These are phyloP conservation scores for Yarrowia sp. DNA, from an alignment of 805 yeast species.

Conservation along the genomic window DNA sequence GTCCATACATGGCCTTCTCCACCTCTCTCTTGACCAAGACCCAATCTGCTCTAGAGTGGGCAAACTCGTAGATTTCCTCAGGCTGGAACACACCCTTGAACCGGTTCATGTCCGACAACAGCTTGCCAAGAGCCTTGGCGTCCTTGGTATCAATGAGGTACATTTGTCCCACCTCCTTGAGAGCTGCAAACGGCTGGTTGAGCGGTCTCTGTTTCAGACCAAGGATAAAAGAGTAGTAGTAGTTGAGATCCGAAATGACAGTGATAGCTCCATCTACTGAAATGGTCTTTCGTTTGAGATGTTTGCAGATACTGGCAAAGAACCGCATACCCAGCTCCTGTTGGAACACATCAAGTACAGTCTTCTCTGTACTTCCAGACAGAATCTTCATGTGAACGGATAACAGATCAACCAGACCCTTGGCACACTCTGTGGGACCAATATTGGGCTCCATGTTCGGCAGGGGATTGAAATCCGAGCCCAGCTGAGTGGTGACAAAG, in stretches of 20 bases:
- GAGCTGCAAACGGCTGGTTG: conserved; percentile 75
- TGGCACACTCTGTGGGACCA: conserved; percentile 70
- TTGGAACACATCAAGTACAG: conserved; percentile 88
- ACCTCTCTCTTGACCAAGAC: conserved; percentile 73
- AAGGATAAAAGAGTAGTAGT: conserved; percentile 71
- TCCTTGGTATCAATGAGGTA: conserved; percentile 76
- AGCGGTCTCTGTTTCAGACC: conserved; percentile 62
- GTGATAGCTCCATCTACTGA: conserved; percentile 84
- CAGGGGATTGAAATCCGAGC: conserved; percentile 67
- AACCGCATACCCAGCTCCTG: conserved; percentile 92
- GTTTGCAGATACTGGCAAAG: conserved; percentile 75
- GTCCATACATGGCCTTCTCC: conserved; percentile 94
- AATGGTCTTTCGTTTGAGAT: conserved; percentile 73
- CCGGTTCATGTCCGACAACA: conserved; percentile 81
- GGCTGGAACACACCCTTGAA: conserved; percentile 90
- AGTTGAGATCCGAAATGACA: conserved; percentile 81
- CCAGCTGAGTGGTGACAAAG: conserved; percentile 61
- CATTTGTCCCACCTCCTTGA: conserved; percentile 84
- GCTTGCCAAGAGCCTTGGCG: conserved; percentile 81
- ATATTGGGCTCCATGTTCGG: conserved; percentile 48
- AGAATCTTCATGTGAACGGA: conserved; percentile 75
- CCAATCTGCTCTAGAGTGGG: conserved; percentile 91
- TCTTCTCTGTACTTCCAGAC: conserved; percentile 82
- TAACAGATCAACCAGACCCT: conserved; percentile 64
- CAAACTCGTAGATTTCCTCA: conserved; percentile 93